Conservation (phyloP, 1,284 basidiomycete species). For the Crepidotus sp. region DNA sequence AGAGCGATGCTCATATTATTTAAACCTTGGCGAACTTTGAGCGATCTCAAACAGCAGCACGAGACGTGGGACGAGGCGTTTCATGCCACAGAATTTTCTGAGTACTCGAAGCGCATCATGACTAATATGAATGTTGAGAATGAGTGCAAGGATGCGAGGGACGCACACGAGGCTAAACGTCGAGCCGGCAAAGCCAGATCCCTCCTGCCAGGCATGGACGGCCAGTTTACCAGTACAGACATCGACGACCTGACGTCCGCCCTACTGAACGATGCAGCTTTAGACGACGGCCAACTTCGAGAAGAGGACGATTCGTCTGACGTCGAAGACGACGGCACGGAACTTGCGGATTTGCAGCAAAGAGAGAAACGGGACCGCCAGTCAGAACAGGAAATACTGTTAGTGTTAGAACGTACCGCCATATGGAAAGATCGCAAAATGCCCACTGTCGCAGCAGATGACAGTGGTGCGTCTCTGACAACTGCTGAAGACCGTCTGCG, state of each 20-base stretch:
- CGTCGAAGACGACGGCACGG: too few species aligned
- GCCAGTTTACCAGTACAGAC: not conserved
- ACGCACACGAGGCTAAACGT: not conserved
- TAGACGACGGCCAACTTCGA: not conserved
- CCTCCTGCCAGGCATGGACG: not conserved
- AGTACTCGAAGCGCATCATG: not conserved
- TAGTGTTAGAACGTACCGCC: too few species aligned
- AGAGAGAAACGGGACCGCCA: too few species aligned
- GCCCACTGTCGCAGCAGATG: too few species aligned
- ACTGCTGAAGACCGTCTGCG: too few species aligned
- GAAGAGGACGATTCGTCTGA: too few species aligned
- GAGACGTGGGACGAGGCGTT: not conserved
- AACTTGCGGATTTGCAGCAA: too few species aligned
- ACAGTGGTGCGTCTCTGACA: too few species aligned
- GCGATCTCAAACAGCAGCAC: not conserved
- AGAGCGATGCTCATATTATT: constrained; percentile 7
- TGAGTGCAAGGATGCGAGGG: constrained; percentile 6
- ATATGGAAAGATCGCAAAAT: too few species aligned
- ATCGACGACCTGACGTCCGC: not conserved
- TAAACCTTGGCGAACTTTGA: not conserved
- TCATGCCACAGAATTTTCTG: not conserved
- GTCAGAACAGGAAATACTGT: too few species aligned
- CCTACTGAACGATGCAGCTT: not conserved
- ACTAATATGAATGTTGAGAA: constrained; percentile 4
- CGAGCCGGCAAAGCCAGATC: not conserved